These are phyloP conservation scores for Trichoderma arundinaceum DNA, from an alignment of 2,329 filamentous ascomycete species.

Conservation along the genomic window DNA sequence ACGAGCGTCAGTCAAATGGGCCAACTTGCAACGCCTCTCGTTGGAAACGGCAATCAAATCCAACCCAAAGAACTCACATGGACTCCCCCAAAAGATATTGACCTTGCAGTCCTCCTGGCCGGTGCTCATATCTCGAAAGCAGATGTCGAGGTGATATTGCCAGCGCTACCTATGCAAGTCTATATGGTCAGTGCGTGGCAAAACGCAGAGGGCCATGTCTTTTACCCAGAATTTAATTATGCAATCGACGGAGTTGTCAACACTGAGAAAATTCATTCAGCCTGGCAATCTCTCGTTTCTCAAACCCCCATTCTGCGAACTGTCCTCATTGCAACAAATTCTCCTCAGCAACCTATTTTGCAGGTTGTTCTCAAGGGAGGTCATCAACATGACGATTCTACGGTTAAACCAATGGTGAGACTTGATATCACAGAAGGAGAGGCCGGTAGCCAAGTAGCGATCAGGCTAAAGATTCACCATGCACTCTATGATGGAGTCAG, in stretches of 20 bases:
- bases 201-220: slow-evolving; percentile 67
- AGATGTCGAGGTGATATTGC: slow-evolving; percentile 64
- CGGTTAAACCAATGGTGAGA: neutral
- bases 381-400: neutral
- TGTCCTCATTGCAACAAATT: slow-evolving; percentile 60
- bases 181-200: slow-evolving; percentile 84
- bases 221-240: slow-evolving; percentile 76
- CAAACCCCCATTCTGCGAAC: slow-evolving; percentile 72
- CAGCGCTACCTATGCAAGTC: slow-evolving; percentile 75
- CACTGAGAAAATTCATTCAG: slow-evolving; percentile 52
- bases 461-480: slow-evolving; percentile 75
- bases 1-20: slow-evolving; percentile 71
- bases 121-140: slow-evolving; percentile 48
- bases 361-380: slow-evolving; percentile 61
- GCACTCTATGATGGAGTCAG: slow-evolving; percentile 88
- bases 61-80: slow-evolving; percentile 31
- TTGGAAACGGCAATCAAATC: neutral
- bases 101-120: slow-evolving; percentile 47
- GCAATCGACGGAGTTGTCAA: slow-evolving; percentile 50
- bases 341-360: slow-evolving; percentile 58
- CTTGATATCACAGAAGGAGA: slow-evolving; percentile 3
- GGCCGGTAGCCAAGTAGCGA: slow-evolving; percentile 31
- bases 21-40: slow-evolving; percentile 26
- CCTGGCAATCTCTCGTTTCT: slow-evolving; percentile 66
- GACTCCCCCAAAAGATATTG: slow-evolving; percentile 46